Percentiles rank a stretch among this genome's conserved stretches.
phyloP scores from a whole-genome alignment of 495 filamentous ascomycete genomes.

The Neurospora hispaniola region DNA sequence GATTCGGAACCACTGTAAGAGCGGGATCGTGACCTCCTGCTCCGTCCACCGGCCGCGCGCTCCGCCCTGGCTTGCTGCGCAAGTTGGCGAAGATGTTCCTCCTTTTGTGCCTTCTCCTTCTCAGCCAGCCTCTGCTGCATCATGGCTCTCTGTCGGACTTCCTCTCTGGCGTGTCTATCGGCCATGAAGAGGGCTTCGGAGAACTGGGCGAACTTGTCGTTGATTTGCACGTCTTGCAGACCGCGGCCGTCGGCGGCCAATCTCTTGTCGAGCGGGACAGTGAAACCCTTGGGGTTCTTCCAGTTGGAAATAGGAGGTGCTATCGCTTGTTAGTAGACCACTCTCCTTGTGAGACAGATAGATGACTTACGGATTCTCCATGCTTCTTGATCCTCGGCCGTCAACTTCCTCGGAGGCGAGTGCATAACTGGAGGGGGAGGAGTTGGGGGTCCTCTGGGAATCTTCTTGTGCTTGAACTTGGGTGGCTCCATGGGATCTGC shows the following conservation, averaged over 20 bases:
- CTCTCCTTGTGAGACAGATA: not conserved
- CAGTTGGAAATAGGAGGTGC: slow-evolving; percentile 89
- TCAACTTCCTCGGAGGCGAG: slow-evolving; percentile 87
- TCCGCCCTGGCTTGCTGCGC: slow-evolving; percentile 89
- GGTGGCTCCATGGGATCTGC: slow-evolving; percentile 93
- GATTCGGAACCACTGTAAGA: slow-evolving; percentile 46
- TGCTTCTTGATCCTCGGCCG: slow-evolving; percentile 91
- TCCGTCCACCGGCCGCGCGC: slow-evolving; percentile 42
- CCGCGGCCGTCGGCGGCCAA: slow-evolving; percentile 91
- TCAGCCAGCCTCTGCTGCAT: slow-evolving; percentile 98
- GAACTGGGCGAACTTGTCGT: slow-evolving; percentile 97
- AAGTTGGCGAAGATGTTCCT: slow-evolving; percentile 81
- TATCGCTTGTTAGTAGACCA: not conserved
- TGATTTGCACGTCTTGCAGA: slow-evolving; percentile 90
- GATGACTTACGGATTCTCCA: slow-evolving; percentile 61
- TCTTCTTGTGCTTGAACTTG: slow-evolving; percentile 98
- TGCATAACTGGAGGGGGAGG: slow-evolving; percentile 94
- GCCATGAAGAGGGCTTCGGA: slow-evolving; percentile 89
- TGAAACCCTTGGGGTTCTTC: slow-evolving; percentile 99
- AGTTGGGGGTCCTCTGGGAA: slow-evolving; percentile 84
- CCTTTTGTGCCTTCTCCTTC: slow-evolving; percentile 88
- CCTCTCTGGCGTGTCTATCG: slow-evolving; percentile 88
- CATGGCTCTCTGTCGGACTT: slow-evolving; percentile 80
- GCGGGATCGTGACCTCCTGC: slow-evolving; percentile 36
- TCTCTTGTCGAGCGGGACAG: slow-evolving; percentile 91